Evolutionary conservation across 1,139 yeast species (phyloP), one percentile per base, ranked within the genome.

Genomic region (Pichia sp.): DNA sequence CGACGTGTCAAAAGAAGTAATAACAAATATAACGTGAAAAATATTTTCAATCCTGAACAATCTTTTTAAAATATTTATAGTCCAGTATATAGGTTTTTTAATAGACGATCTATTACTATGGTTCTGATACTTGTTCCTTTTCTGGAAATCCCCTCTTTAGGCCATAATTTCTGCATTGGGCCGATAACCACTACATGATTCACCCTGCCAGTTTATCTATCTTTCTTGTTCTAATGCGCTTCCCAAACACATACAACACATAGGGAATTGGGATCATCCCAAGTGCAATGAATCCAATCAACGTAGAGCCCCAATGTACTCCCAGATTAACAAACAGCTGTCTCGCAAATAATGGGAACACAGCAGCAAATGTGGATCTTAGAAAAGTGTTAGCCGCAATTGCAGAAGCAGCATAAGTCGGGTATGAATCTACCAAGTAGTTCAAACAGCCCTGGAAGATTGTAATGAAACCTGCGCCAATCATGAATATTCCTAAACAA

Each of bases 371-470:
- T 2, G 79, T 61, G 52, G 87, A 83, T 63, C 96, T 75, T 51
- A 83, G 70, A 56, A 87, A 76, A 34, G 87, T 82, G 65, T 84
- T 87, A 10, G 91, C 90, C 5, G 95, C 95, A 66, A 87, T 74
- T 0, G 90, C 95, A 10, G 90, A 82, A 0, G 96, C 96, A 10
- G 90, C 82, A 57, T 76, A 81, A 25, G 72, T 69, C 30, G 79
- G 72, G 64, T 83, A 85, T 0, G 85, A 79, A 65, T 82, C 85
- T 6, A 82, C 82, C 44, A 85, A 72, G 61, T 85, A 86, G 56
- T 73, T 74, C 54, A 62, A 68, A 31, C 67, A 67, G 1, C 66
- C 62, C 12, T 67, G 66, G 26, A 67, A 66, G 42, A 70, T 57
- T 1, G 59, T 51, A 21, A 58, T 55, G 57, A 59, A 71, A 59